phyloP scores from a whole-genome alignment of 2,329 filamentous ascomycete genomes.

The Aspergillus arachidicola region DNA sequence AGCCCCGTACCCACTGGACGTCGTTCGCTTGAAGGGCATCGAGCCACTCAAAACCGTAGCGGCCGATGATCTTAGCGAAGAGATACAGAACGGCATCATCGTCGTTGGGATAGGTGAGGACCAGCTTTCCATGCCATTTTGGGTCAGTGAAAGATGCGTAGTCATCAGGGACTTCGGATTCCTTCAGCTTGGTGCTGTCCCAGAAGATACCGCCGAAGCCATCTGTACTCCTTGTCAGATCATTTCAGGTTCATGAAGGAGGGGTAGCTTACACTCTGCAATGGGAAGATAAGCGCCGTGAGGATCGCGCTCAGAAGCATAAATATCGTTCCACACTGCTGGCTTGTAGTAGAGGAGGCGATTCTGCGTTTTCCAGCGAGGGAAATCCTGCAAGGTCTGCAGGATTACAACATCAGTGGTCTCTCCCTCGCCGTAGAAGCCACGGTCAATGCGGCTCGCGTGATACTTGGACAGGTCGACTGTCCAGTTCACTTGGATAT shows the following conservation, averaged over 20 bases:
- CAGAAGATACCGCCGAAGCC: not conserved
- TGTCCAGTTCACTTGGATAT: not conserved
- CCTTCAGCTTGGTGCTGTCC: not conserved
- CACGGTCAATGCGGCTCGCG: not conserved
- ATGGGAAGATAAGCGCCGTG: not conserved
- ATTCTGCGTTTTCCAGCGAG: not conserved
- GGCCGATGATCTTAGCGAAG: not conserved
- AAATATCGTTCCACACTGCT: not conserved
- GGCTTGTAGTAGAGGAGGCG: not conserved
- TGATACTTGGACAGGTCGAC: constrained; percentile 5
- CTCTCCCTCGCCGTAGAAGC: not conserved
- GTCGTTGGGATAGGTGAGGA: constrained; percentile 1
- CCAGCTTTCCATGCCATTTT: not conserved
- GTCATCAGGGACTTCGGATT: not conserved
- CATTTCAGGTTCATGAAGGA: too few relatives aligned
- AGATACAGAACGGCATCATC: not conserved
- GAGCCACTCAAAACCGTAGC: not conserved
- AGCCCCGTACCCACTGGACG: constrained; percentile 1
- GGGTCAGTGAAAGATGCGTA: not conserved
- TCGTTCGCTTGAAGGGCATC: not conserved
- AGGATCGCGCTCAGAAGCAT: not conserved
- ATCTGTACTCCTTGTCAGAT: not conserved
- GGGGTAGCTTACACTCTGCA: not conserved
- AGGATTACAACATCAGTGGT: not conserved
- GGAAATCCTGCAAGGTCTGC: not conserved